Base-by-base conservation (phyloP, 352 stramenopile species). In the Pythium biforme region DNA sequence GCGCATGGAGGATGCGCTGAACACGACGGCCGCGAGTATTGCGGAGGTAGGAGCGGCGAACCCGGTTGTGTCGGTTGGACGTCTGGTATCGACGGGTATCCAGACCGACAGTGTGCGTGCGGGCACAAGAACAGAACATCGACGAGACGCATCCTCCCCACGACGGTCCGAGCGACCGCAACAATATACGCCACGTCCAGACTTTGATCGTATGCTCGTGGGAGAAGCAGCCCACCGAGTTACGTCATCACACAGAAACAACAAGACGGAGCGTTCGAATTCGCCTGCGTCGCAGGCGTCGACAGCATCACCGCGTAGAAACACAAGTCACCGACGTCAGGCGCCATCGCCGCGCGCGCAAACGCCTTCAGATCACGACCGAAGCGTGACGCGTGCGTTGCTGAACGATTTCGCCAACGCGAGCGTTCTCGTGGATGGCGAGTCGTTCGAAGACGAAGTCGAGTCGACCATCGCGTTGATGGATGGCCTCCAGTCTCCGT, bases 1-100 rank as follows among this genome's bases (percentile, higher is more conserved):
- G 29, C 68, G 75, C 1, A 83, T 88, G 76, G 69, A 87, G 33
- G 66, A 79, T 7, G 68, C 76, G 2, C 62, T 82, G 5, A 48
- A 63, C n/a, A 55, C 58, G 1, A 69, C 73, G 0, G 50, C 53
- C 1, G 59, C 60, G 25, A 65, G 59, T 17, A 69, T 76, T n/a
- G 26, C 52, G 0, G 26, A 72, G 15, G 46, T 52, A 6, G 31
- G 23, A 17, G 2, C 31, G 5, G 19, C 26, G 23, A n/a, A n/a
- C n/a, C 25, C 19, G 17, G 40, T 23, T 4, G 11, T 22, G 4
- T 23, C 25, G 29, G 11, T 1, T 4, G n/a, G 14, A 20, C 47
- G 25, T 1, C 9, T n/a, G 4, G 55, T 63, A 17, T 69, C 62
- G 3, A 64, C 54, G 4, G 37, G 48, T 15, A 60, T 59, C 23